A percentile compares a stretch with the other conserved stretches of the same genome.
Evolutionary conservation across 1,139 yeast genomes (phyloP).

Genomic region (Pichia sp.): DNA sequence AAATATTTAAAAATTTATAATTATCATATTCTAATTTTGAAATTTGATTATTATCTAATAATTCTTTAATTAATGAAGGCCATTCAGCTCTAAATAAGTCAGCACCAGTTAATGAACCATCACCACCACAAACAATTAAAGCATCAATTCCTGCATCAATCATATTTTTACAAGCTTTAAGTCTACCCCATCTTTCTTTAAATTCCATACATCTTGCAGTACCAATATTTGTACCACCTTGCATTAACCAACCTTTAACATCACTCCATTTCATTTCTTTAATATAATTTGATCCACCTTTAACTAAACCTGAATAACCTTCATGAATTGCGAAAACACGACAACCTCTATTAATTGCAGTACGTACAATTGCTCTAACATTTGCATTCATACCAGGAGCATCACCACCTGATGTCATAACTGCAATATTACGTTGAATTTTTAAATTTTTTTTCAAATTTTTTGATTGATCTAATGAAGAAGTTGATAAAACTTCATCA

Average conservation of each 20-base stretch:
- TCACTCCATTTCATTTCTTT: constrained; percentile 70
- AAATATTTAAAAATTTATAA: constrained; percentile 57
- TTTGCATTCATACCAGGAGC: constrained; percentile 85
- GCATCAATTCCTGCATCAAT: constrained; percentile 72
- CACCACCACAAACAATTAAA: constrained; percentile 78
- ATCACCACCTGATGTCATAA: constrained; percentile 86
- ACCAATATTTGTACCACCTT: constrained; percentile 79
- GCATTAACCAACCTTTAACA: constrained; percentile 66
- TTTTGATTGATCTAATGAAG: too few species aligned
- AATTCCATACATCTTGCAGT: constrained; percentile 72
- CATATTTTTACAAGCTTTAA: constrained; percentile 61
- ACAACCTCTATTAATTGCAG: constrained; percentile 65
- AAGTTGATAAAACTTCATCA: neutral
- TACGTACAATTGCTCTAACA: constrained; percentile 71
- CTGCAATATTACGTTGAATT: constrained; percentile 45
- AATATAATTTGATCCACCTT: constrained; percentile 56
- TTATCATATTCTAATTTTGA: constrained; percentile 46
- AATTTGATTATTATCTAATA: constrained; percentile 44
- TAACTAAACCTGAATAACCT: constrained; percentile 72
- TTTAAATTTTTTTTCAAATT: too few species aligned
- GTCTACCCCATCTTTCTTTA: constrained; percentile 61
- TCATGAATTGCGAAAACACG: constrained; percentile 69
- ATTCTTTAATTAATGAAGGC: constrained; percentile 64
- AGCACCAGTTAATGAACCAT: constrained; percentile 80
- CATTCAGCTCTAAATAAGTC: constrained; percentile 72